Percentiles rank a stretch among this genome's conserved stretches.
phyloP scores from a whole-genome alignment of 805 yeast genomes.

The Starmerella stigmatis region DNA sequence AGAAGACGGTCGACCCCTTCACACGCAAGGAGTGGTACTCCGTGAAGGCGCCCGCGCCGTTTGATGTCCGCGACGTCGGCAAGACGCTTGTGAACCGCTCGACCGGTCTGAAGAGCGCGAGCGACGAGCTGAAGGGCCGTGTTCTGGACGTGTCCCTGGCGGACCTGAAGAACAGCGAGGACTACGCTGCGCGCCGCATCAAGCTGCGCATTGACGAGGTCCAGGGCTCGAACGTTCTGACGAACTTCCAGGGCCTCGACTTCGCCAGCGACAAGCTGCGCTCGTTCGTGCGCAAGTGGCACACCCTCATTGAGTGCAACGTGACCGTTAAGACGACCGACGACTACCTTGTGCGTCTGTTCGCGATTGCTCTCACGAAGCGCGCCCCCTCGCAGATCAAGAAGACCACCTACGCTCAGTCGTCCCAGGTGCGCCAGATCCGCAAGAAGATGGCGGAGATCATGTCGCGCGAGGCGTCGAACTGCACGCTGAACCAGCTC shows the following conservation, averaged over 20 bases:
- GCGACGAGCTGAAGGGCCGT: conserved; percentile 97
- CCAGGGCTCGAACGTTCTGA: conserved; percentile 95
- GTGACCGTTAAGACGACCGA: conserved; percentile 97
- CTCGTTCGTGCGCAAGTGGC: conserved; percentile 98
- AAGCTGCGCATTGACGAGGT: conserved; percentile 98
- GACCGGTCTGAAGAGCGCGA: conserved; percentile 93
- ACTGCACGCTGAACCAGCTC: conserved; percentile 91
- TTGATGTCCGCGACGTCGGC: conserved; percentile 97
- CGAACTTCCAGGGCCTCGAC: conserved; percentile 99
- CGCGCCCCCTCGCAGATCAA: conserved; percentile 93
- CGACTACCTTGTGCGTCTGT: conserved; percentile 92
- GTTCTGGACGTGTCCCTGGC: conserved; percentile 92
- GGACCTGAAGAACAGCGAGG: conserved; percentile 97
- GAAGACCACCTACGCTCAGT: conserved; percentile 96
- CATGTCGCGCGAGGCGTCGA: conserved; percentile 91
- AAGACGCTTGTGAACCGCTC: conserved; percentile 97
- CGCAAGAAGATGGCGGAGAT: conserved; percentile 95
- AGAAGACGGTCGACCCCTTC: conserved; percentile 99
- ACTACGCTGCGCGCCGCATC: conserved; percentile 95
- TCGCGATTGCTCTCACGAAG: conserved; percentile 97
- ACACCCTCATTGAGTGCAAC: conserved; percentile 93
- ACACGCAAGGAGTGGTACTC: conserved; percentile 98
- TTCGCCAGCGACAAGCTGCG: conserved; percentile 96
- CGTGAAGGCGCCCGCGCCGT: conserved; percentile 97
- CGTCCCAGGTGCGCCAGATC: conserved; percentile 92